Conservation (phyloP, 2,329 filamentous ascomycete species). For the Davidsoniella eucalypti region DNA sequence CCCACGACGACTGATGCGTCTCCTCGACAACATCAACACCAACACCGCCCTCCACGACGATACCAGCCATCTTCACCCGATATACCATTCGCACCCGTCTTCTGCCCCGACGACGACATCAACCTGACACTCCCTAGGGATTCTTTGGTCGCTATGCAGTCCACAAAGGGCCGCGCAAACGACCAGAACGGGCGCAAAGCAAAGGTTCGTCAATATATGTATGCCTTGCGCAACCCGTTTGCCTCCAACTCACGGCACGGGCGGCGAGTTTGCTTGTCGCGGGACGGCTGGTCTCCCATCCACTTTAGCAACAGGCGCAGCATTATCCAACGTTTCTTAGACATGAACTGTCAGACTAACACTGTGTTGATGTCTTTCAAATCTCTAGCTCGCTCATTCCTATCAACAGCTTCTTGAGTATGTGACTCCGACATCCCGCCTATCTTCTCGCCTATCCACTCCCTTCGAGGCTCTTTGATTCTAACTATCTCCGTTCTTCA, state of each 20-base stretch:
- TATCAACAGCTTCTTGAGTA: slow-evolving; percentile 94
- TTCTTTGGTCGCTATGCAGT: slow-evolving; percentile 25
- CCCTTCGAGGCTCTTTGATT: slow-evolving; percentile 9
- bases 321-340: background rate
- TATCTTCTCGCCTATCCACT: slow-evolving; percentile 9
- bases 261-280: no score
- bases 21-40: background rate
- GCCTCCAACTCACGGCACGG: no score
- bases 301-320: background rate
- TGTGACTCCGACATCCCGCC: slow-evolving; percentile 20
- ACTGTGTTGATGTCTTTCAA: background rate
- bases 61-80: background rate
- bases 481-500: slow-evolving; percentile 25
- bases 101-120: background rate
- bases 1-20: background rate
- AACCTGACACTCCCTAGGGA: slow-evolving; percentile 2
- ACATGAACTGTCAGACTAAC: no score
- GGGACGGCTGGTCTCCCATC: background rate
- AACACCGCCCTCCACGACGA: background rate
- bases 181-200: slow-evolving; percentile 45
- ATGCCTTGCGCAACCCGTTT: background rate
- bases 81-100: background rate
- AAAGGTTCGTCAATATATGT: slow-evolving; percentile 26
- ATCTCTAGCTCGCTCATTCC: slow-evolving; percentile 68
- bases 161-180: slow-evolving; percentile 35